A percentile compares a stretch with the other conserved stretches of the same genome.
Evolutionary conservation across 495 filamentous ascomycete genomes (phyloP).

Genomic region (Xylaria cubensis): DNA sequence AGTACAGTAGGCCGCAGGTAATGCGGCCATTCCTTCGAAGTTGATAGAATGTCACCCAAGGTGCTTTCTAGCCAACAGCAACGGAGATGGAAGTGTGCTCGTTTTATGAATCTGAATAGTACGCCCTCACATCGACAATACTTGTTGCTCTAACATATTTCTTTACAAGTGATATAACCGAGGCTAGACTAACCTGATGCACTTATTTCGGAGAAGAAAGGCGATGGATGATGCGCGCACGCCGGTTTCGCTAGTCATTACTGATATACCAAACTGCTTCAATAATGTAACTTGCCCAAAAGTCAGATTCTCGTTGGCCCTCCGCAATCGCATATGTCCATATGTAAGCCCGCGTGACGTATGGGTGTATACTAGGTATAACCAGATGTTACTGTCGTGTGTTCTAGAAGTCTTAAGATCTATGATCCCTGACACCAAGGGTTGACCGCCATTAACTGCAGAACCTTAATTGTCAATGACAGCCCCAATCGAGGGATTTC

Average conservation of each 20-base stretch:
- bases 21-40: conserved; percentile 18
- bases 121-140: conserved; percentile 1
- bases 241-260: conserved; percentile 13
- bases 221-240: conserved; percentile 4
- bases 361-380: neutral
- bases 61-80: conserved; percentile 2
- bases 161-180: neutral
- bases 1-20: conserved; percentile 13
- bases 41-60: conserved; percentile 10
- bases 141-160: neutral
- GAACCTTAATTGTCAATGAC: conserved; percentile 10
- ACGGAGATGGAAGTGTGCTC: neutral
- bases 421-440: neutral
- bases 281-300: neutral
- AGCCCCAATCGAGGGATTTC: neutral
- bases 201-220: neutral
- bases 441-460: conserved; percentile 16
- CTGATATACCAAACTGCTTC: neutral
- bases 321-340: neutral
- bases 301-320: neutral
- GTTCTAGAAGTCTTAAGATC: conserved; percentile 15
- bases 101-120: too few relatives aligned
- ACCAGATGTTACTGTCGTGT: neutral
- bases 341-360: conserved; percentile 2
- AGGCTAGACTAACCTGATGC: neutral